Conservation (phyloP, 1,284 basidiomycete species). For the Coriolopsis trogii region DNA sequence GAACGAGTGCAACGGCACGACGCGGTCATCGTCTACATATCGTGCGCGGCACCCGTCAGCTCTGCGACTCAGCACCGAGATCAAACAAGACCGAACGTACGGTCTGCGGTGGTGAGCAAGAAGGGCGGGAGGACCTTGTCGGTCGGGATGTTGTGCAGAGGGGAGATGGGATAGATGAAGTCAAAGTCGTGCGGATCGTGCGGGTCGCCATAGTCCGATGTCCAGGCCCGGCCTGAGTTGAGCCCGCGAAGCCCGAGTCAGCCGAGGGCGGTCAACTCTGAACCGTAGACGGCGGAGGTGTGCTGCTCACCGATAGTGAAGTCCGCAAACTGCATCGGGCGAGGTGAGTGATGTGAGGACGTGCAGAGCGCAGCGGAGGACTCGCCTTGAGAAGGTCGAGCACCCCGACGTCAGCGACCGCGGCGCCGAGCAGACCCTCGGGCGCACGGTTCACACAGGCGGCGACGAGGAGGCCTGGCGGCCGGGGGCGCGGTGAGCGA, state of each 20-base stretch:
- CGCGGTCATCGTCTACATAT: constrained; percentile 74
- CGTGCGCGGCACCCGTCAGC: background rate
- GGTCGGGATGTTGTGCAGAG: constrained; percentile 72
- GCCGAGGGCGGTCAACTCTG: too few species aligned
- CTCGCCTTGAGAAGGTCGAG: constrained; percentile 78
- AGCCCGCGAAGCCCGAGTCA: background rate
- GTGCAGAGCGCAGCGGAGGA: background rate
- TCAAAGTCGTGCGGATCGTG: constrained; percentile 78
- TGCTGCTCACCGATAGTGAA: constrained; percentile 80
- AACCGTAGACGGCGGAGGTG: constrained; percentile 10
- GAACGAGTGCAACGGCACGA: constrained; percentile 82
- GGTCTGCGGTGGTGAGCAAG: constrained; percentile 77
- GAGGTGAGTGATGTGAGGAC: constrained; percentile 2
- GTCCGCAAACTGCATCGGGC: constrained; percentile 60
- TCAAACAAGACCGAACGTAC: constrained; percentile 43
- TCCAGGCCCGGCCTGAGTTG: constrained; percentile 72
- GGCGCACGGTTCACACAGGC: constrained; percentile 83
- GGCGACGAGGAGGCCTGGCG: constrained; percentile 76
- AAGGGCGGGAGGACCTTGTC: constrained; percentile 67
- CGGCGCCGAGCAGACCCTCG: constrained; percentile 80
- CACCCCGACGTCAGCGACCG: constrained; percentile 80
- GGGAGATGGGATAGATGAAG: constrained; percentile 79
- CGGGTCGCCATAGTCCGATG: constrained; percentile 82
- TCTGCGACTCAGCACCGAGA: background rate
- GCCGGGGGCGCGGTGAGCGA: too few species aligned